Evolutionary conservation across 192 early-diverging fungal genomes (phyloP).

Genomic region (Entophlyctis helioformis): DNA sequence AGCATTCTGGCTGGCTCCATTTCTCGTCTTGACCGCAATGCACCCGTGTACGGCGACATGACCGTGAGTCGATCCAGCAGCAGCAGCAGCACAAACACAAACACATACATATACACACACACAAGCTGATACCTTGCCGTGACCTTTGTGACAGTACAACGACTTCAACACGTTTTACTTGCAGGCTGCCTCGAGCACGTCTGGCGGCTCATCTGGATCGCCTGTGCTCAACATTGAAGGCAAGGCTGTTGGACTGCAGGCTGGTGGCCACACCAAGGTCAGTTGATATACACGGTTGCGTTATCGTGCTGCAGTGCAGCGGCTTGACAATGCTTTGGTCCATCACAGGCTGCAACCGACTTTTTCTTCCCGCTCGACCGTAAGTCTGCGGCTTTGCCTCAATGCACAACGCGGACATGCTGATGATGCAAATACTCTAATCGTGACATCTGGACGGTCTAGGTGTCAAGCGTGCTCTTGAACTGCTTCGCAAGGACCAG

Average conservation of each 20-base stretch:
- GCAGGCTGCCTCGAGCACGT: conserved; percentile 67
- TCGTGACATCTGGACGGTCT: too few relatives aligned
- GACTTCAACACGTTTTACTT: conserved; percentile 53
- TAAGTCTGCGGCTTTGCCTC: too few relatives aligned
- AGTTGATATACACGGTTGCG: not conserved
- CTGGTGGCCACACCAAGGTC: conserved; percentile 50
- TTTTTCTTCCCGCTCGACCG: conserved; percentile 78
- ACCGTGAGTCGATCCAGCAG: too few relatives aligned
- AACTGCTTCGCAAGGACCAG: conserved; percentile 13
- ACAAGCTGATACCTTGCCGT: too few relatives aligned
- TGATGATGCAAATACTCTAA: too few relatives aligned
- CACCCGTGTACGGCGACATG: conserved; percentile 68
- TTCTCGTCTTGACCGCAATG: conserved; percentile 67
- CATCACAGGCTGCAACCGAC: conserved; percentile 55
- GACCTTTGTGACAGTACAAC: too few relatives aligned
- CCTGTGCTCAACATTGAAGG: conserved; percentile 76
- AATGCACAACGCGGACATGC: too few relatives aligned
- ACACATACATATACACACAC: too few relatives aligned
- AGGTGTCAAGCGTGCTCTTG: conserved; percentile 19
- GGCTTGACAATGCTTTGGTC: not conserved
- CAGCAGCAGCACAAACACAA: too few relatives aligned
- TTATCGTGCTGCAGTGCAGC: not conserved
- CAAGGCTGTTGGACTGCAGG: conserved; percentile 69
- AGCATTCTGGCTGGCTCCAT: conserved; percentile 71
- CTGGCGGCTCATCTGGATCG: conserved; percentile 63